Base-by-base conservation (phyloP, 306 rosid species). In the Cucurbita ficifolia region DNA sequence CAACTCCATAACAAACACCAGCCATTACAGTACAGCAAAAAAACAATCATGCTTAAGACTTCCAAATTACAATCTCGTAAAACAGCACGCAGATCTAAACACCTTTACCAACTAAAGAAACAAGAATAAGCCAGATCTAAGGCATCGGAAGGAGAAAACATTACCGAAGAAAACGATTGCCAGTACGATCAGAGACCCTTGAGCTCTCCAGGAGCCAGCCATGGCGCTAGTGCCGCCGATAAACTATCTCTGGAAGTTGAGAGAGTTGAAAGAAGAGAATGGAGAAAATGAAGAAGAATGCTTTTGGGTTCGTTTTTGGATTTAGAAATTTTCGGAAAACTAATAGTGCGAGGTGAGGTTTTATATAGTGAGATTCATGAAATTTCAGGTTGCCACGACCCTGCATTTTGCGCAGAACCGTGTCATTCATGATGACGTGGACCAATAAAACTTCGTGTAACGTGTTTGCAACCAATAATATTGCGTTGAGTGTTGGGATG, bases 391-490 rank as follows among this genome's bases (percentile, higher is more conserved):
- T 76, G 71, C 53, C 46, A 52, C 36, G 51, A 73, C 50, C 14
- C 8, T 52, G 43, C 55, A 14, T 51, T 79, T 71, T 73, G 78
- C 45, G 58, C 21, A 14, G 39, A 83, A 83, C 77, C 87, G 82
- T 84, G 98, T 93, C 98, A 93, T 62, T 4, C 0, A 0, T 8
- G 79, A 36, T 87, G 89, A 93, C 85, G 86, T 93, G 98, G 91
- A 79, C 98, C 98, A 93, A 93, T 90, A 22, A 63, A 0, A n/a
- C 61, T 64, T 61, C 69, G 72, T n/a, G 52, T 16, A 6, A 5
- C 13, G 10, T 24, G 4, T 58, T 69, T 72, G 33, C 13, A 48
- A 36, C 98, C 98, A 93, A 90, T 90, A 6, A 52, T 6, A 70
- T 76, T 73, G 10, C 10, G 71, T 75, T 81, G 79, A 1, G 60